Evolutionary conservation across 768 basidiomycete species (phyloP).

Genomic region (Rhodotorula taiwanensis): DNA sequence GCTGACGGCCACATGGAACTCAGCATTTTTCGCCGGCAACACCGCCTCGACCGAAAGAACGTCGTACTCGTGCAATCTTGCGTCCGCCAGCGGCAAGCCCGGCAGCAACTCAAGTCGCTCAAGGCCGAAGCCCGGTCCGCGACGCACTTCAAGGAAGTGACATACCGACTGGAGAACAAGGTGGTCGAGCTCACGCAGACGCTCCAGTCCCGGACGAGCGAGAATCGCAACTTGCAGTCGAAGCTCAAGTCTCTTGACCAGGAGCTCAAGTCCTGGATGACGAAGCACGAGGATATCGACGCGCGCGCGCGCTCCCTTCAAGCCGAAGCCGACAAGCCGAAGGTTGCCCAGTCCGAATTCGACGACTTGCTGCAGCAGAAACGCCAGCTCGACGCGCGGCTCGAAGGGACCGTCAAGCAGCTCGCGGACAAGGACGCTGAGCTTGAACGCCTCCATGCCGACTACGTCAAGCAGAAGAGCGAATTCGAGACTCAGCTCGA

Average conservation of each 20-base stretch:
- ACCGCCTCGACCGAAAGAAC: conserved; percentile 58
- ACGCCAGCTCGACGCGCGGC: conserved; percentile 65
- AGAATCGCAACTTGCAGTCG: conserved; percentile 79
- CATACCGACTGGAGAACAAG: conserved; percentile 95
- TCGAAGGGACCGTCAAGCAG: conserved; percentile 69
- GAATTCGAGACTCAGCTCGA: conserved; percentile 73
- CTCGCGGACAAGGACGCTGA: conserved; percentile 74
- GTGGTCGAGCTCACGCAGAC: conserved; percentile 95
- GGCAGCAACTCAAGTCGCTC: conserved; percentile 73
- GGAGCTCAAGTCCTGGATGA: conserved; percentile 75
- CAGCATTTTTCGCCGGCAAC: conserved; percentile 53
- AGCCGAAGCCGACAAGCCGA: conserved; percentile 60
- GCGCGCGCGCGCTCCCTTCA: conserved; percentile 65
- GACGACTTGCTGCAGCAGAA: conserved; percentile 70
- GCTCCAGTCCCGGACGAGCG: conserved; percentile 78
- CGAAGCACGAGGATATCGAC: conserved; percentile 81
- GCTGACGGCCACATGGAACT: conserved; percentile 6
- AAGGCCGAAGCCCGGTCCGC: conserved; percentile 91
- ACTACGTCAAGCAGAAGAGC: conserved; percentile 63
- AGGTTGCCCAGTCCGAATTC: conserved; percentile 63
- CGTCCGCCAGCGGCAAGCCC: conserved; percentile 77
- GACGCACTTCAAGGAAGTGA: conserved; percentile 96
- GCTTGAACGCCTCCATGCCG: conserved; percentile 72
- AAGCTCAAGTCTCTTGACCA: conserved; percentile 71
- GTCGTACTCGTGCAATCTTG: conserved; percentile 87